Evolutionary conservation across 2,329 filamentous ascomycete species (phyloP).

Genomic region (Alternaria novae-zelandiae): DNA sequence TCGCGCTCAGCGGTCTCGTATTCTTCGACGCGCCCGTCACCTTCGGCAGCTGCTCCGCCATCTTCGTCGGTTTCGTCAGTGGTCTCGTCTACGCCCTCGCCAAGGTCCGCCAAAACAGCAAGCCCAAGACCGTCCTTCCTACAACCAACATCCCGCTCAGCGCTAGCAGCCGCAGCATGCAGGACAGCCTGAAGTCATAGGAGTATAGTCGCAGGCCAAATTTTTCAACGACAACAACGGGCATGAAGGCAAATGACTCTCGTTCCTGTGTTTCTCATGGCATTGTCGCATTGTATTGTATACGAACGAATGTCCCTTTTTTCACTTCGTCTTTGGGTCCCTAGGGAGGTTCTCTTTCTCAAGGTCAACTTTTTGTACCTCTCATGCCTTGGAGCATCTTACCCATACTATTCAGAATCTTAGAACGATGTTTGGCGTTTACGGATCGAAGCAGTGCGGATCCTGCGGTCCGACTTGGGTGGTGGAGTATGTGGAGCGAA

Average conservation of each 20-base stretch:
- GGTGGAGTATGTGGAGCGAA: conserved; percentile 5
- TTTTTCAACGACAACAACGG: conserved; percentile 10
- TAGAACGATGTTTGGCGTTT: conserved; percentile 34
- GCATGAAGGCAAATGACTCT: conserved; percentile 19
- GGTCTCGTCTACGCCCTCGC: conserved; percentile 89
- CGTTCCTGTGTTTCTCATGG: conserved; percentile 13
- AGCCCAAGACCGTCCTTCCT: conserved; percentile 71
- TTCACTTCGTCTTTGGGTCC: background rate
- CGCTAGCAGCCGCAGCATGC: conserved; percentile 88
- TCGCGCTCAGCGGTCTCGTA: conserved; percentile 87
- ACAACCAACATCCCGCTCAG: conserved; percentile 74
- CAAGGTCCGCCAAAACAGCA: conserved; percentile 79
- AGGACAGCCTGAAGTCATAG: conserved; percentile 74
- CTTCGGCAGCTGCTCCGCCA: conserved; percentile 88
- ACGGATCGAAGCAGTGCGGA: conserved; percentile 2
- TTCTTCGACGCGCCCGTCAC: conserved; percentile 97
- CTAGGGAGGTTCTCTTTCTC: conserved; percentile 23
- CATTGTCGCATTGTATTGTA: conserved; percentile 24
- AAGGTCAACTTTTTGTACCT: conserved; percentile 26
- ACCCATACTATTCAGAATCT: conserved; percentile 22
- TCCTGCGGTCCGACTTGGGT: background rate
- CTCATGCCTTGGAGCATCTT: conserved; percentile 17
- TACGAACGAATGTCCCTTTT: conserved; percentile 19
- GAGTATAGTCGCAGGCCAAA: background rate
- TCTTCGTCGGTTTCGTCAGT: conserved; percentile 87